Evolutionary conservation across 805 yeast species (phyloP).

Genomic region (Lipomyces chichibuensis): DNA sequence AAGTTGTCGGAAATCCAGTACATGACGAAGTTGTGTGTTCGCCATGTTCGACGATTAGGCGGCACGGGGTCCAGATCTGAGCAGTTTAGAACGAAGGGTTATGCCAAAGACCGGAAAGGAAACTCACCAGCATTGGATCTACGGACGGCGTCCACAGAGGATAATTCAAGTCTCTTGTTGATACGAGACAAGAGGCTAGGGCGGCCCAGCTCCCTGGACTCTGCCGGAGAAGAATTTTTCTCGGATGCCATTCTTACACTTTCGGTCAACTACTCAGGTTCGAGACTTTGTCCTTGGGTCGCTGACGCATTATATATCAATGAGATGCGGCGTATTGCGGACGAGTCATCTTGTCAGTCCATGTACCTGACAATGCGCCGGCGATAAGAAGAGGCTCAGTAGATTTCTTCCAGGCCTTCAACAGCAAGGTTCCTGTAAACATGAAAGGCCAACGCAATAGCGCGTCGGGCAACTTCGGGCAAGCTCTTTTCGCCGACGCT

Average conservation of each 20-base stretch:
- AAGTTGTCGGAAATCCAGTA: slow-evolving; percentile 34
- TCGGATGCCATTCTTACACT: not conserved
- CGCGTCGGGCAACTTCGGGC: no score
- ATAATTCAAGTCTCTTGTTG: not conserved
- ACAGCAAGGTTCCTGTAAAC: no score
- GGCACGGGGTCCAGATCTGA: slow-evolving; percentile 35
- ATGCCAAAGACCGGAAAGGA: no score
- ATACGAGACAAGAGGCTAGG: slow-evolving; percentile 1
- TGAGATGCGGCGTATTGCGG: no score
- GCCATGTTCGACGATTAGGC: slow-evolving; percentile 50
- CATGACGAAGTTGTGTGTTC: slow-evolving; percentile 3
- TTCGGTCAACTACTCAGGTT: not conserved
- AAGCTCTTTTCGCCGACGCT: no score
- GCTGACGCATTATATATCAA: no score
- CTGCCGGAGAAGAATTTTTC: not conserved
- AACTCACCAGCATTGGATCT: not conserved
- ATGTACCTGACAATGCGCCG: no score
- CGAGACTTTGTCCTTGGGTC: not conserved
- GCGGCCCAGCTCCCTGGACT: not conserved
- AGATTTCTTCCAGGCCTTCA: no score
- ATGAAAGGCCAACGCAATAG: no score
- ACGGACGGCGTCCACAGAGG: not conserved
- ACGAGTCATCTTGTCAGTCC: no score
- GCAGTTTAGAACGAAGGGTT: no score
- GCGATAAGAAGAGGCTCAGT: no score